Evolutionary conservation across 495 filamentous ascomycete species (phyloP), one percentile per base, ranked within the genome.

Genomic region (Aspergillus cristatus): DNA sequence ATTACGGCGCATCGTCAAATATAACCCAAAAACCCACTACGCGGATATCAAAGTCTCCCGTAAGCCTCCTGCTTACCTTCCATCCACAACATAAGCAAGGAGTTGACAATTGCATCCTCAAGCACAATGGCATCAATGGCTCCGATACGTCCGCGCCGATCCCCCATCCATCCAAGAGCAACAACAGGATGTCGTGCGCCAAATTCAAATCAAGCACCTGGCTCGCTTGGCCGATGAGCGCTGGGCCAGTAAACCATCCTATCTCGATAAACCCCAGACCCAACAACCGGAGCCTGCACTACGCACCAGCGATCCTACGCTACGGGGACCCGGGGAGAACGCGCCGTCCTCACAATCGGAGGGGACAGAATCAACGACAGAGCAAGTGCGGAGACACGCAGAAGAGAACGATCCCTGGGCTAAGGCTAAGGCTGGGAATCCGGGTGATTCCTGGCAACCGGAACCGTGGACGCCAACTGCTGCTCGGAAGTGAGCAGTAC

Each of bases 61-160:
- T 77, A 51, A 53, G 64, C 58, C 12, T 14, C 14, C 12, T 39
- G 35, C 28, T 11, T n/a, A 12, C 4, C 28, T 30, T 4, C 3
- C 3, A 30, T 30, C 4, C 4, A 24, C 20, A 4, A 24, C 20
- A 4, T 24, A 8, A 30, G n/a, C 28, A 30, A 30, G 4, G 28
- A 30, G 12, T 11, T 30, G n/a, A 30, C 12, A 30, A n/a, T 38
- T 36, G 34, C 12, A 18, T 24, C 16, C 24, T 40, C 47, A 65
- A 63, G 83, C 90, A 1, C 78, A 82, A 65, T 98, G 91, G 91
- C 85, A 90, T 57, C 90, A 96, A 57, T 98, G 91, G 91, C 79
- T 98, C 10, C 86, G 93, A 26, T 74, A 93, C 47, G 83, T 84
- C 7, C 82, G 91, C 3, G 13, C 51, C 6, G 54, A 74, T 6